Evolutionary conservation across 2,329 filamentous ascomycete genomes (phyloP).

Genomic region (Ophiocordyceps sinensis): DNA sequence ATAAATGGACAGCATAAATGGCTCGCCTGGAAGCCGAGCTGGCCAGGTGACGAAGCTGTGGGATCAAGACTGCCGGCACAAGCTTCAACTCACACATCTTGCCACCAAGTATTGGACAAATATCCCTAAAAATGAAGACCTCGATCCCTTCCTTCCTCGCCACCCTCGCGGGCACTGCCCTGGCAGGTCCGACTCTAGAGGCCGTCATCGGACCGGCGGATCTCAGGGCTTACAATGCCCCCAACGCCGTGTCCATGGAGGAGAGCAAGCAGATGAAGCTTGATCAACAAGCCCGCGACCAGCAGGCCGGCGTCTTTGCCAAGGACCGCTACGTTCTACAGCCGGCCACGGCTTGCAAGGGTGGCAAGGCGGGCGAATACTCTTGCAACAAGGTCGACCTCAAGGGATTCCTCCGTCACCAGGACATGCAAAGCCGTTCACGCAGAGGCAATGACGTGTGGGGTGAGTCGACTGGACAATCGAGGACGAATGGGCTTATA

Average conservation of each 20-base stretch:
- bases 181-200: background rate
- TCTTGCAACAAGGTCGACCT: constrained; percentile 23
- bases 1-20: background rate
- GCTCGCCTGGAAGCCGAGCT: background rate
- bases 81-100: too few relatives aligned
- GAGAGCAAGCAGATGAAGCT: constrained; percentile 3
- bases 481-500: background rate
- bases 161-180: constrained; percentile 1
- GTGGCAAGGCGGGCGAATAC: constrained; percentile 20
- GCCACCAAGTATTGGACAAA: background rate
- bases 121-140: background rate
- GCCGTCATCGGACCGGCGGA: background rate
- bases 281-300: constrained; percentile 1
- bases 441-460: constrained; percentile 22
- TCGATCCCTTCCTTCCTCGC: background rate
- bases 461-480: constrained; percentile 10
- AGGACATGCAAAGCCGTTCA: constrained; percentile 20
- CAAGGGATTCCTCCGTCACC: constrained; percentile 22
- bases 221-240: constrained; percentile 5
- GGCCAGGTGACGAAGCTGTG: background rate
- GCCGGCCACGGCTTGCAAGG: constrained; percentile 9
- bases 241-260: constrained; percentile 5
- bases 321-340: constrained; percentile 4
- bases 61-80: too few relatives aligned
- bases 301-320: constrained; percentile 6